phyloP scores from a whole-genome alignment of 1,284 basidiomycete species.

The Macrocystidia cucumis region DNA sequence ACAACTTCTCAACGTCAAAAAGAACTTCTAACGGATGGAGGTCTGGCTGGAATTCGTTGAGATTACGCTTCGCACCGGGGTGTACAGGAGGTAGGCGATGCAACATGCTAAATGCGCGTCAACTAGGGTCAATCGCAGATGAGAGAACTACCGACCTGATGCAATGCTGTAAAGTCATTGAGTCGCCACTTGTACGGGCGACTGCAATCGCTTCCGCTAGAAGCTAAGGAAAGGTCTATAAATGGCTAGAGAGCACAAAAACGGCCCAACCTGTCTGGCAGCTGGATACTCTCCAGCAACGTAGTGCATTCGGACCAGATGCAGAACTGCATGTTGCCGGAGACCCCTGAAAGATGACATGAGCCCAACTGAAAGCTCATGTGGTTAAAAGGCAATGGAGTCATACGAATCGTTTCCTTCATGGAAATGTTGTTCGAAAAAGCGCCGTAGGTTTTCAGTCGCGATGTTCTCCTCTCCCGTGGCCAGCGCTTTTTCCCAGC shows the following conservation, averaged over 20 bases:
- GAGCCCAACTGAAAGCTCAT: not conserved
- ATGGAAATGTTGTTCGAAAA: slow-evolving; percentile 79
- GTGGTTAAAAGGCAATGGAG: not conserved
- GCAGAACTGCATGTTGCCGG: slow-evolving; percentile 70
- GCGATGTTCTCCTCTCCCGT: slow-evolving; percentile 63
- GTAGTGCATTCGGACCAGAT: slow-evolving; percentile 73
- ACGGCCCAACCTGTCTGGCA: slow-evolving; percentile 50
- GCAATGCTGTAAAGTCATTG: slow-evolving; percentile 66
- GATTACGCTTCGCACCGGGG: slow-evolving; percentile 34
- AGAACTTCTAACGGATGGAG: slow-evolving; percentile 70
- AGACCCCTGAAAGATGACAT: slow-evolving; percentile 45
- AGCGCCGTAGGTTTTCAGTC: slow-evolving; percentile 61
- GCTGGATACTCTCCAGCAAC: slow-evolving; percentile 56
- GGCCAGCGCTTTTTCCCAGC: slow-evolving; percentile 55
- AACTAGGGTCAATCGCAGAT: slow-evolving; percentile 8
- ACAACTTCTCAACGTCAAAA: slow-evolving; percentile 60
- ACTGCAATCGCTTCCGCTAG: slow-evolving; percentile 69
- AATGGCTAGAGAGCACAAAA: slow-evolving; percentile 1
- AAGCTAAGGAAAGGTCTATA: slow-evolving; percentile 39
- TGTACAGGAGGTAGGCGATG: slow-evolving; percentile 54
- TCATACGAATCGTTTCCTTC: slow-evolving; percentile 70
- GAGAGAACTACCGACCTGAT: slow-evolving; percentile 42
- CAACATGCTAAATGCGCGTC: slow-evolving; percentile 39
- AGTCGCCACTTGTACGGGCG: slow-evolving; percentile 64
- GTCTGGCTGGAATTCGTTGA: slow-evolving; percentile 73